Evolutionary conservation across 768 basidiomycete genomes (phyloP), one percentile per base, ranked within the genome.

Genomic region (Rossbeevera mucosa): DNA sequence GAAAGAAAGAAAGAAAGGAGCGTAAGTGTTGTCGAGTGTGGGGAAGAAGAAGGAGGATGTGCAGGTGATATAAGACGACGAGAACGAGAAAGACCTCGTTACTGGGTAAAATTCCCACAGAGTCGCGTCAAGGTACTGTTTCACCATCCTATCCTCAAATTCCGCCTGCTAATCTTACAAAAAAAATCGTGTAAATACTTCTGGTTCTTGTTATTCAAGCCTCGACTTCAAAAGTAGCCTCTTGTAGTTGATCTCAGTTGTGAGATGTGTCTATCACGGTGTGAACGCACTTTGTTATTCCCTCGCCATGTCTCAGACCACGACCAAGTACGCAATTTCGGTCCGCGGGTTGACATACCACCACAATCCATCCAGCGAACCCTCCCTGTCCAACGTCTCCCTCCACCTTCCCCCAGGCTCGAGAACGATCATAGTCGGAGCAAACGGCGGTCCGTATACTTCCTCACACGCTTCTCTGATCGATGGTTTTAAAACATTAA

Each of bases 361-460:
- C 13, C 84, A 90, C 60, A 69, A 66, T 20, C 59, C 73, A 7
- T 58, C 55, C 44, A 56, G 61, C 4, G 64, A 71, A 2, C 76
- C 81, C 2, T 81, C 90, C 1, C 79, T 99, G 33, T 58, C 72
- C 9, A 73, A 86, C 59, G 75, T 97, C 56, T 74, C 74, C 57
- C 71, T 98, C 25, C 59, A 74, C 48, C 79, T 98, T 4, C 82
- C 82, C 2, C 73, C 70, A 16, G 95, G 92, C 1, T 87, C 87
- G 2, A 79, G 94, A 44, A 92, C 90, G 44, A 78, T 99, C 54
- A 72, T 98, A 42, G 75, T 97, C 36, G 95, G 96, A 44, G 91
- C 93, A 20, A 98, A 98, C 66, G 95, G 95, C 71, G 94, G 93
- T 90, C 50, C 54, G 82, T 62, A 38, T 38, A 5, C 36, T 38